Base-by-base conservation (phyloP, 768 basidiomycete genomes). In the Tricholoma terreum region DNA sequence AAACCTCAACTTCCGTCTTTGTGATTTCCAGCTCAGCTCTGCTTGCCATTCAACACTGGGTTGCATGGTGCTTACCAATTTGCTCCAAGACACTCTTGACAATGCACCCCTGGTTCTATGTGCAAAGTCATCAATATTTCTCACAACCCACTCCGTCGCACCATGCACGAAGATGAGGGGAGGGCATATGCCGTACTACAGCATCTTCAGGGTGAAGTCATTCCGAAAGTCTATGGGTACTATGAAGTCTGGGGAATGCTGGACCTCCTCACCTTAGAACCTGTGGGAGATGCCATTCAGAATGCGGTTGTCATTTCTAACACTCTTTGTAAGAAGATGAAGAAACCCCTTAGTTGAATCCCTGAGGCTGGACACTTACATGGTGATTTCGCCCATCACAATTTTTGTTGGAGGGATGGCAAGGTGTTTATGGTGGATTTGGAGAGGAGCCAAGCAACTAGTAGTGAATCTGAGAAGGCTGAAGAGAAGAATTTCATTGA, bases 171-270 rank as follows among this genome's bases (percentile, higher is more conserved):
- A 34, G 45, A 34, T 50, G 62, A 63, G 61, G 62, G 51, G 19
- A 34, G 60, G 48, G 55, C 56, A 36, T 62, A 62, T 30, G 61
- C 59, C 17, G 59, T 48, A 38, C 60, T 63, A 54, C 10, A 46
- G 55, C 14, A 35, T 43, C 58, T 61, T 46, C 58, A 61, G 61
- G 58, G 60, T 27, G 17, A 54, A 21, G 61, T 55, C 34, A 63
- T 62, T 43, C 63, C 63, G 27, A 64, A 42, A 58, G 35, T 62
- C 43, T 49, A 54, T 57, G 61, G 63, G 17, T 60, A 59, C 36
- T 64, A 60, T 55, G 50, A 52, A 42, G 52, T 64, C 45, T 64
- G 61, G 61, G 63, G 61, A 46, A 62, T 62, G 38, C 58, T 64
- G 35, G 58, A 55, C n/a, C 38, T 61, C 54, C 60, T 63, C 53